Conservation (phyloP, 2,329 filamentous ascomycete species). For the Cadophora sp. region DNA sequence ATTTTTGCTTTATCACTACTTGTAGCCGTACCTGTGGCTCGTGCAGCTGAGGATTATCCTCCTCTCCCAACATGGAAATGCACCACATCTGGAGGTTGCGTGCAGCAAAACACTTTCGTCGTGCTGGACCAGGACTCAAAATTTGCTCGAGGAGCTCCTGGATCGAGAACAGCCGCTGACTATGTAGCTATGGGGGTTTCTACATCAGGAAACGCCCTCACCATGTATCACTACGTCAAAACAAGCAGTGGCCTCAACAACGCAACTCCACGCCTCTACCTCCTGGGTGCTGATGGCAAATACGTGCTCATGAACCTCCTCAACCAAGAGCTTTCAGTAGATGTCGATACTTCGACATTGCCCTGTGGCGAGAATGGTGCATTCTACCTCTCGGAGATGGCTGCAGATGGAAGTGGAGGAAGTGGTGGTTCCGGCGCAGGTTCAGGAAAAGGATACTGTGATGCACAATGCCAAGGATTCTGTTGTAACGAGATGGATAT, state of each 20-base stretch:
- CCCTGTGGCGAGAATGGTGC: conserved; percentile 75
- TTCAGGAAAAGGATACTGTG: conserved; percentile 68
- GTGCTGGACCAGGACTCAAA: conserved; percentile 55
- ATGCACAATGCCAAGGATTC: conserved; percentile 59
- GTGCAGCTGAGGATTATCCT: conserved; percentile 54
- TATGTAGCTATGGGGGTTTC: conserved; percentile 53
- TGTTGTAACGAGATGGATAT: conserved; percentile 73
- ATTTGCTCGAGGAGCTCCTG: conserved; percentile 42
- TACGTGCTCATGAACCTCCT: conserved; percentile 71
- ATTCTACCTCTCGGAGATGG: conserved; percentile 70
- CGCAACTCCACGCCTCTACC: conserved; percentile 43
- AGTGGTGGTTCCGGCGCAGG: conserved; percentile 51
- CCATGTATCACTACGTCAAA: conserved; percentile 51
- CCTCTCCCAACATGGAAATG: conserved; percentile 59
- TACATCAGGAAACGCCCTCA: conserved; percentile 48
- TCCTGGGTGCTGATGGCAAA: conserved; percentile 47
- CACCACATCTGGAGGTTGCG: conserved; percentile 57
- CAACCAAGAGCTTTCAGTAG: conserved; percentile 73
- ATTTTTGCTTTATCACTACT: conserved; percentile 22
- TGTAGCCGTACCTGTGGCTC: conserved; percentile 1
- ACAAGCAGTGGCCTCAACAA: conserved; percentile 51
- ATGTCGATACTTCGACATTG: conserved; percentile 71
- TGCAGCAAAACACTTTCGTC: conserved; percentile 54
- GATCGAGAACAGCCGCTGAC: conserved; percentile 50
- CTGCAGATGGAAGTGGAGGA: conserved; percentile 63